Evolutionary conservation across 2,329 filamentous ascomycete species (phyloP).

Genomic region (Penicillium sp.): DNA sequence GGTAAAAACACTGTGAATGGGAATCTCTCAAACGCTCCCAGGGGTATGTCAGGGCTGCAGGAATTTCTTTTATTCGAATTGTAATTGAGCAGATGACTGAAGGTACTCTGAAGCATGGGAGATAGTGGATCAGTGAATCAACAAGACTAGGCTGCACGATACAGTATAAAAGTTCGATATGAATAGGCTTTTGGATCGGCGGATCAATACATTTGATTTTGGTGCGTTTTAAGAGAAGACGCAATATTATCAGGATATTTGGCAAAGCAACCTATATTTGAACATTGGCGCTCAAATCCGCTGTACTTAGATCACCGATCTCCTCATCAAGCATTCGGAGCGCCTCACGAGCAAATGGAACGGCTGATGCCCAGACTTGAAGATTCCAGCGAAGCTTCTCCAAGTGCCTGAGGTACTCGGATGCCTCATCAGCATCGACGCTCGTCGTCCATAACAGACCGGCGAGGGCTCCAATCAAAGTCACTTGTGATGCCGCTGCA

Average conservation of each 20-base stretch:
- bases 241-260: not conserved
- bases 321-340: slow-evolving; percentile 10
- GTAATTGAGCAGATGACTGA: too few relatives aligned
- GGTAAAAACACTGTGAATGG: too few relatives aligned
- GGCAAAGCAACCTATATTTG: not conserved
- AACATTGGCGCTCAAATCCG: slow-evolving; percentile 1
- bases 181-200: too few relatives aligned
- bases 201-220: too few relatives aligned
- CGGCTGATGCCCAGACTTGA: slow-evolving; percentile 23
- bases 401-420: slow-evolving; percentile 31
- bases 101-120: too few relatives aligned
- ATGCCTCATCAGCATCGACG: slow-evolving; percentile 27
- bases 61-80: too few relatives aligned
- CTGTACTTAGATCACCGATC: slow-evolving; percentile 3
- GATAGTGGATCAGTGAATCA: too few relatives aligned
- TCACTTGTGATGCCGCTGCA: slow-evolving; percentile 39
- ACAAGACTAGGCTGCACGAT: too few relatives aligned
- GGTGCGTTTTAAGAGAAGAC: too few relatives aligned
- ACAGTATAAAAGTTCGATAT: too few relatives aligned
- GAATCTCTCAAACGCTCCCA: too few relatives aligned
- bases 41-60: too few relatives aligned
- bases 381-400: slow-evolving; percentile 41
- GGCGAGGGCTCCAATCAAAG: slow-evolving; percentile 39
- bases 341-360: slow-evolving; percentile 8
- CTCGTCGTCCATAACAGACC: slow-evolving; percentile 36